Evolutionary conservation across 306 rosid species (phyloP), one percentile per base, ranked within the genome.

Genomic region (Trichosanthes truncata): DNA sequence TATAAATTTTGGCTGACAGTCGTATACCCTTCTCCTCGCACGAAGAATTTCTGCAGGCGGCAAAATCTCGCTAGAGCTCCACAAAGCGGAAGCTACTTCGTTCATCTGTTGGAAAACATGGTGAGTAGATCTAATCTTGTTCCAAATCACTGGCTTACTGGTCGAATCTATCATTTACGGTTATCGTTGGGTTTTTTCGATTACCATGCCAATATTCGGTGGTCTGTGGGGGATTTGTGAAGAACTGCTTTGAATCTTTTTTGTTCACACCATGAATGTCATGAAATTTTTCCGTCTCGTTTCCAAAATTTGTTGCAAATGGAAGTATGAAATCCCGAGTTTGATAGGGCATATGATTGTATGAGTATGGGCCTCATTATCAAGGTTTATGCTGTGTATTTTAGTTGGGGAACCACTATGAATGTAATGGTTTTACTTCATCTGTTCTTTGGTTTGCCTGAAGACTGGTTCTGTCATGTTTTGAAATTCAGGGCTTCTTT

Each of bases 61-160:
- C 78, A 18, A 74, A 74, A 7, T 74, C 78, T 48, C 78, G 35
- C 53, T 46, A 48, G 78, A 52, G 78, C 43, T 74, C 48, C 62
- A 29, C 62, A 29, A 33, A 52, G 31, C 29, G 62, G 59, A 26
- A 74, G 63, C 29, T 74, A 29, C 78, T 51, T 74, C 78, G 31
- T n/a, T 10, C 48, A 20, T 74, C 78, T 33, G 0, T 52, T n/a
- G 4, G 78, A 9, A 51, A 53, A 51, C 29, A 74, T 74, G 78
- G 78, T 74, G 48, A 31, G 78, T 10, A 52, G 31, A 74, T 74
- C 63, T 52, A 9, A 49, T 74, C 43, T 25, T 36, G 1, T 46
- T 71, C 56, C 9, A 6, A 33, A 66, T 36, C 46, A 35, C 23
- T 66, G 62, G n/a, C 43, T 36, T 18, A 8, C 43, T 31, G 43